Evolutionary conservation across 2,329 filamentous ascomycete species (phyloP).

Genomic region (Whalleya microplaca): DNA sequence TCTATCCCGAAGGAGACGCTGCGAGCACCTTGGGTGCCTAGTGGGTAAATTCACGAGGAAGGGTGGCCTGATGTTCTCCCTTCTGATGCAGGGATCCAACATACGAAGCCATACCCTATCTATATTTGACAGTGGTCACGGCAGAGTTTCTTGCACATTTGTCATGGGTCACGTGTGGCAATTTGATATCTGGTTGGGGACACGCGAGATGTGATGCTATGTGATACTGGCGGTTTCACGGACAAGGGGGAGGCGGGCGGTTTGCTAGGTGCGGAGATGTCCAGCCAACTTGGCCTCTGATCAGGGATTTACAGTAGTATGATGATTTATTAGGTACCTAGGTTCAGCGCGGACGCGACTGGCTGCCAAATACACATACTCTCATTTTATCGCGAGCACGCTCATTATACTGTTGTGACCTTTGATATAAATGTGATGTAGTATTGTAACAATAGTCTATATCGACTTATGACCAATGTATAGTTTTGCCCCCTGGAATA

Average conservation of each 20-base stretch:
- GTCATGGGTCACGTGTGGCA: not conserved
- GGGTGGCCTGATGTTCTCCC: no score
- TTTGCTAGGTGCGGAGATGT: not conserved
- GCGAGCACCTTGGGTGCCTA: conserved; percentile 44
- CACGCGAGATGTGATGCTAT: not conserved
- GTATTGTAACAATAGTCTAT: no score
- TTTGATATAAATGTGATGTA: no score
- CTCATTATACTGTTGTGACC: no score
- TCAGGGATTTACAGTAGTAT: not conserved
- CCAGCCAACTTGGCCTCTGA: conserved; percentile 22
- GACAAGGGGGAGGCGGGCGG: no score
- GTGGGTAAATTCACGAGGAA: not conserved
- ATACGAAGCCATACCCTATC: no score
- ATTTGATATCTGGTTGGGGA: not conserved
- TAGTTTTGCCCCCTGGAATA: no score
- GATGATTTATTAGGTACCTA: not conserved
- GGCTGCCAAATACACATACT: not conserved
- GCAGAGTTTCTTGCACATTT: no score
- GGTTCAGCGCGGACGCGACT: not conserved
- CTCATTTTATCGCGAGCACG: not conserved
- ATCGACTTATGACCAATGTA: no score
- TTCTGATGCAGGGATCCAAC: no score
- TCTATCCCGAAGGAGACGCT: conserved; percentile 59
- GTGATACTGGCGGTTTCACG: not conserved
- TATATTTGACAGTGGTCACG: no score